These are phyloP conservation scores for Suillus fuscotomentosus DNA, from an alignment of 768 basidiomycete genomes.

Conservation along the genomic window DNA sequence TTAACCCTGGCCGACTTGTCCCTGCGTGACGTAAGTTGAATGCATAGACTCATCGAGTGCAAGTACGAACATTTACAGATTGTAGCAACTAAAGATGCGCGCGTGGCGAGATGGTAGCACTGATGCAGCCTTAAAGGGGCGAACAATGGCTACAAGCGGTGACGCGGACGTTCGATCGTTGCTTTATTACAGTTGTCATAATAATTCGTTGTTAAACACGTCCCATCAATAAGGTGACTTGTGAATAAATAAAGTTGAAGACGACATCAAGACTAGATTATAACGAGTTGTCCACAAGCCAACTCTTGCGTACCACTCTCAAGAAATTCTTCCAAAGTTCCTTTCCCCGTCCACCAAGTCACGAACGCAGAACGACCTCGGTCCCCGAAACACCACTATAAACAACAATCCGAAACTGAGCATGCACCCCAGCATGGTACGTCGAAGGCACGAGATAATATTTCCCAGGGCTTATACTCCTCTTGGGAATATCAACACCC, in stretches of 20 bases:
- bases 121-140: no score
- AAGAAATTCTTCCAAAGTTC: no score
- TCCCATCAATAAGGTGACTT: no score
- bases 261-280: no score
- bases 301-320: no score
- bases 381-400: not conserved
- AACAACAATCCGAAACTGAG: not conserved
- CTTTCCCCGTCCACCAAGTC: not conserved
- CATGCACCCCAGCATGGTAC: constrained; percentile 48
- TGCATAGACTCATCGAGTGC: not conserved
- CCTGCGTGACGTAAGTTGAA: not conserved
- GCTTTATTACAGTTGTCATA: no score
- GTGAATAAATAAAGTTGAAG: no score
- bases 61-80: not conserved
- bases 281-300: no score
- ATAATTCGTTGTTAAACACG: no score
- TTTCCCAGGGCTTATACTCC: constrained; percentile 52
- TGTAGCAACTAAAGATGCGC: not conserved
- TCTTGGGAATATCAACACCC: constrained; percentile 63
- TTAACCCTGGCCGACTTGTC: not conserved
- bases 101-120: not conserved
- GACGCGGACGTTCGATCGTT: no score
- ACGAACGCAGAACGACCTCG: not conserved
- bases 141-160: no score
- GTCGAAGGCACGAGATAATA: constrained; percentile 79